These are phyloP conservation scores for Phaseolus lunatus DNA, from an alignment of 306 rosid species.

Conservation along the genomic window DNA sequence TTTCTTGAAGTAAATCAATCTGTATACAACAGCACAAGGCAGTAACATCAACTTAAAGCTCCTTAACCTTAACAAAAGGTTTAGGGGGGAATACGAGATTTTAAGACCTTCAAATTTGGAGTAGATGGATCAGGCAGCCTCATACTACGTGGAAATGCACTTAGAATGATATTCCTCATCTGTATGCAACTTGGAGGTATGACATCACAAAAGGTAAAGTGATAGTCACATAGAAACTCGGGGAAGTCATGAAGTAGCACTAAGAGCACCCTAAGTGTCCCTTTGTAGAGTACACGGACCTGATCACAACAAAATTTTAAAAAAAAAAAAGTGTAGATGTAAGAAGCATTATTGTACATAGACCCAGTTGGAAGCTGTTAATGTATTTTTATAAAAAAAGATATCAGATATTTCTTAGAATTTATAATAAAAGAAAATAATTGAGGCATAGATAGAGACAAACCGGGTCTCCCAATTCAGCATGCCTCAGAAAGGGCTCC, in stretches of 20 bases:
- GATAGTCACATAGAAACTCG: slow-evolving; percentile 94
- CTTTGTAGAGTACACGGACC: slow-evolving; percentile 90
- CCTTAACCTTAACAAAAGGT: neutral
- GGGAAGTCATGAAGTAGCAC: slow-evolving; percentile 99
- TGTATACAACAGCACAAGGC: slow-evolving; percentile 48
- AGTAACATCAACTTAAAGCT: slow-evolving; percentile 20
- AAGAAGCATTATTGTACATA: neutral
- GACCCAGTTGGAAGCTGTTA: neutral
- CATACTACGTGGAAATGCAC: slow-evolving; percentile 99
- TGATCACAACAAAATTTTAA: slow-evolving; percentile 38
- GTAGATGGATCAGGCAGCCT: slow-evolving; percentile 98
- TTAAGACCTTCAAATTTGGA: slow-evolving; percentile 82
- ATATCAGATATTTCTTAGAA: neutral
- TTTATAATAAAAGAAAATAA: slow-evolving; percentile 6
- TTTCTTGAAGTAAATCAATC: slow-evolving; percentile 97
- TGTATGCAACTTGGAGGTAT: slow-evolving; percentile 98
- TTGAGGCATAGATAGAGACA: slow-evolving; percentile 43
- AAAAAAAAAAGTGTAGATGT: neutral
- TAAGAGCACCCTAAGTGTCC: slow-evolving; percentile 92
- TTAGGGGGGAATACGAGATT: slow-evolving; percentile 8
- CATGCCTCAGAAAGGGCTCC: slow-evolving; percentile 98
- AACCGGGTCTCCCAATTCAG: slow-evolving; percentile 90
- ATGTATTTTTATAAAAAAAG: too few relatives aligned
- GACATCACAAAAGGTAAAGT: slow-evolving; percentile 94
- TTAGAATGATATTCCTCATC: slow-evolving; percentile 94